Evolutionary conservation across 139 green algal species (phyloP).

Genomic region (Volvox reticuliferus): DNA sequence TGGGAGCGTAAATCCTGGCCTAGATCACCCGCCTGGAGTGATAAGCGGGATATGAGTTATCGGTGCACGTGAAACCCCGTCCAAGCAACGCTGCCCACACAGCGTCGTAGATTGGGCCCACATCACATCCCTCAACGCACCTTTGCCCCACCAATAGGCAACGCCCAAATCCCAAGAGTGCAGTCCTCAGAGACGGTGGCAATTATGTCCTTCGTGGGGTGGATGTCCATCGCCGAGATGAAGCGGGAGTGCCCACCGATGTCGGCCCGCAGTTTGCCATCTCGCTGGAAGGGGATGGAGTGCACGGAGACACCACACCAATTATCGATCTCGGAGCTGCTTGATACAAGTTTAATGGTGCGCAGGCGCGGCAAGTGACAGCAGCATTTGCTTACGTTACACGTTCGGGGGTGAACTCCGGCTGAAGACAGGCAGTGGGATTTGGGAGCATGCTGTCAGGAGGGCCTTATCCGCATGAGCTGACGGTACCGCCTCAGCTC

Average conservation of each 20-base stretch:
- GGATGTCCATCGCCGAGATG: slow-evolving; percentile 65
- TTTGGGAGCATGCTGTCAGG: background rate
- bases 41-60: background rate
- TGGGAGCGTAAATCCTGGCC: background rate
- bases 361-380: background rate
- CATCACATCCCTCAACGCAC: slow-evolving; percentile 26
- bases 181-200: slow-evolving; percentile 62
- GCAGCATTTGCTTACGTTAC: background rate
- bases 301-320: too few relatives aligned
- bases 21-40: background rate
- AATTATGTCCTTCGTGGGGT: slow-evolving; percentile 66
- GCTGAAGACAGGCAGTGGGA: background rate
- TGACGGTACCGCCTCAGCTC: background rate
- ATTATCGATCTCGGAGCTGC: background rate
- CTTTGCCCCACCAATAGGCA: slow-evolving; percentile 51
- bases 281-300: slow-evolving; percentile 31
- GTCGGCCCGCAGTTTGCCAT: slow-evolving; percentile 52
- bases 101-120: background rate
- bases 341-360: background rate
- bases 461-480: background rate
- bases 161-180: slow-evolving; percentile 58
- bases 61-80: too few relatives aligned
- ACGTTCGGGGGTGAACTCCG: background rate
- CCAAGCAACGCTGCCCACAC: background rate
- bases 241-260: slow-evolving; percentile 54